Evolutionary conservation across 1,284 basidiomycete species (phyloP).

Genomic region (Cryptococcus neoformans): DNA sequence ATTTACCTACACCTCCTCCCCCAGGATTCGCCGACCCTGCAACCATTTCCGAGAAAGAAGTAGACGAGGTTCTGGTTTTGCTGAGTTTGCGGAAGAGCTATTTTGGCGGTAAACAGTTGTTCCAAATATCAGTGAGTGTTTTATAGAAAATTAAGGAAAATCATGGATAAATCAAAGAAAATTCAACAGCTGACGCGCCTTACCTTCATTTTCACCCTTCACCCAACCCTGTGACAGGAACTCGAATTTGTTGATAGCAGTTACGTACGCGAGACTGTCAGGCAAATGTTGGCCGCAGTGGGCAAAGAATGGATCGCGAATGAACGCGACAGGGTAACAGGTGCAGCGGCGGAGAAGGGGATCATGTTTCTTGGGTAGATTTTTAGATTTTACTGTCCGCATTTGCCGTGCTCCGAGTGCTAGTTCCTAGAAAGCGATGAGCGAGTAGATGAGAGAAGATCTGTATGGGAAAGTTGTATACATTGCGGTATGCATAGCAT

Average conservation of each 20-base stretch:
- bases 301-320: slow-evolving; percentile 26
- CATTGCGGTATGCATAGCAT: too few species aligned
- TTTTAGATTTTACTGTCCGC: not conserved
- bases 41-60: slow-evolving; percentile 11
- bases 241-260: slow-evolving; percentile 21
- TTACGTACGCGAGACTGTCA: slow-evolving; percentile 13
- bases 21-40: slow-evolving; percentile 37
- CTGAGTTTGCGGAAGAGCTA: slow-evolving; percentile 5
- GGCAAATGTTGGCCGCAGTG: slow-evolving; percentile 35
- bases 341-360: slow-evolving; percentile 15
- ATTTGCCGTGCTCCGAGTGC: too few species aligned
- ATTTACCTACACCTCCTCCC: slow-evolving; percentile 30
- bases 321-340: not conserved
- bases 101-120: slow-evolving; percentile 6
- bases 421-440: too few species aligned
- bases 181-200: not conserved
- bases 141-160: not conserved
- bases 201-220: not conserved
- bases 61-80: slow-evolving; percentile 31
- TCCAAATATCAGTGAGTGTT: slow-evolving; percentile 20
- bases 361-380: slow-evolving; percentile 23
- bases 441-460: too few species aligned
- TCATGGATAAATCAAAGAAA: not conserved
- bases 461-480: too few species aligned
- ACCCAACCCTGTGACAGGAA: slow-evolving; percentile 8